Conservation (phyloP, 2,329 filamentous ascomycete genomes). For the Ophiosphaerella herpotricha region DNA sequence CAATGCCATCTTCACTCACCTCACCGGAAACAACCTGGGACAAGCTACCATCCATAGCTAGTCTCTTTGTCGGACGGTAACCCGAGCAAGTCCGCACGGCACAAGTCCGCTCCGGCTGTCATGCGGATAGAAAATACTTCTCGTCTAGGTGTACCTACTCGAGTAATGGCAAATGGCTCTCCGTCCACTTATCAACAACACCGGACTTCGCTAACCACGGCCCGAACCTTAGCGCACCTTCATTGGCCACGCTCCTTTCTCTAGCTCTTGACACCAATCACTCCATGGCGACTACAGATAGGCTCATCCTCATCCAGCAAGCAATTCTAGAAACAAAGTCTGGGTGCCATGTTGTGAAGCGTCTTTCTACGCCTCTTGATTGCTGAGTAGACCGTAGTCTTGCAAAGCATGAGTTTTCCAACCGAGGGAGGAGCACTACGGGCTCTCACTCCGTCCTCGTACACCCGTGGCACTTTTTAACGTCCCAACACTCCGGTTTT, state of each 20-base stretch:
- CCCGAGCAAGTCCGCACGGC: no score
- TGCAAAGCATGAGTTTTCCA: background rate
- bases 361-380: background rate
- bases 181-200: conserved; percentile 1
- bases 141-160: background rate
- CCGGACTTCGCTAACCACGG: conserved; percentile 18
- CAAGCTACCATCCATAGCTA: no score
- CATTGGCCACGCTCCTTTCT: conserved; percentile 3
- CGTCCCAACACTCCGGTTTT: conserved; percentile 21
- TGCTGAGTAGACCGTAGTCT: background rate
- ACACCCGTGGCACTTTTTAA: conserved; percentile 14
- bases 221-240: conserved; percentile 3
- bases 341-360: background rate
- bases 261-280: background rate
- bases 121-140: background rate
- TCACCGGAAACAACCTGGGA: background rate
- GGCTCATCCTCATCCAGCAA: no score
- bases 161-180: background rate
- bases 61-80: no score
- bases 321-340: no score
- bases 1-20: background rate
- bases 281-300: background rate
- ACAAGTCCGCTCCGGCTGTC: background rate
- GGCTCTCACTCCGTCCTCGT: conserved; percentile 11
- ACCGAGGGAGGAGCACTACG: background rate